Base-by-base conservation (phyloP, 2,329 filamentous ascomycete genomes). In the Aureobasidium lini region DNA sequence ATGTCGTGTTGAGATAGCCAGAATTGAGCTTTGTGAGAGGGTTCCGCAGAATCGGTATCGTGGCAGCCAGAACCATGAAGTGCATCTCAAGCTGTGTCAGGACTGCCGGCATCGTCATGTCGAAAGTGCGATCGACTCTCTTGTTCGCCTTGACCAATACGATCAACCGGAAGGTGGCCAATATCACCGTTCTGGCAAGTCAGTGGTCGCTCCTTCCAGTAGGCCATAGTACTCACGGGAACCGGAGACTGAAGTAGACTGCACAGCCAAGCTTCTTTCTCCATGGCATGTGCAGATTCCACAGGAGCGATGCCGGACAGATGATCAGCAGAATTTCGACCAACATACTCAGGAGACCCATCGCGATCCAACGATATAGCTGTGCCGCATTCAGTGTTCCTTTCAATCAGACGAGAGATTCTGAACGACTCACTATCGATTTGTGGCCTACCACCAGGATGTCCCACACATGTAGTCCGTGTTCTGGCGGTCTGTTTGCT, bases 11-110 rank as follows among this genome's bases (percentile, higher is more conserved):
- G 15, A 56, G 37, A 46, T 56, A 56, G 7, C 52, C 52, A 1
- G 52, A 56, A 13, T 56, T 56, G 6, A 56, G 52, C 52, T 56
- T 56, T 13, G 40, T 29, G n/a, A 56, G 52, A 11, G 52, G 52
- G 5, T 56, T 56, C 29, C 52, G 39, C 1, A 56, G 40, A 6
- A 46, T 56, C 16, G 52, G 52, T 4, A 56, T 56, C 8, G 52
- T 56, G 5, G 52, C 52, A n/a, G 52, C 52, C 8, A 56, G 31
- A 6, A 56, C 52, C 5, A 29, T 56, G 16, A 56, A 56, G 10
- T 56, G 52, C 52, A 56, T 56, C 31, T 56, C 52, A 8, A 56
- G 40, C 32, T 56, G 40, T 36, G 40, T 56, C 39, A 56, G 18
- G 6, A 56, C 31, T 23, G 13, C 11, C 4, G 52, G 52, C 13